These are phyloP conservation scores for Schizonepeta tenuifolia DNA, from an alignment of 257 asterid genomes.

Conservation along the genomic window DNA sequence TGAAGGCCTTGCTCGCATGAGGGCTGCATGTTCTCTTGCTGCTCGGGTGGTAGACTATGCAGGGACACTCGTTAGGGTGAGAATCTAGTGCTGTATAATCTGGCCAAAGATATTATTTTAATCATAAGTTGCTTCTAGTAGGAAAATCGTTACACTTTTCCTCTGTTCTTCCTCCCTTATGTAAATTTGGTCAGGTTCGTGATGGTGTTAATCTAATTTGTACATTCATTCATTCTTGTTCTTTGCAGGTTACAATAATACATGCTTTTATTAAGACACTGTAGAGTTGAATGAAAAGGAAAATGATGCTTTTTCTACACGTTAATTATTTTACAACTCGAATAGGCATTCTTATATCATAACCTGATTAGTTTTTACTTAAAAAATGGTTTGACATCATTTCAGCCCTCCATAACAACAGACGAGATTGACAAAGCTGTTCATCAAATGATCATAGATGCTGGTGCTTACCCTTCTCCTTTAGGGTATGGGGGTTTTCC, in stretches of 20 bases:
- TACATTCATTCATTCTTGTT: background rate
- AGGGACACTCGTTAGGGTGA: slow-evolving; percentile 90
- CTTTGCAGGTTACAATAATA: background rate
- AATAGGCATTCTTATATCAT: background rate
- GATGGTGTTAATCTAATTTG: background rate
- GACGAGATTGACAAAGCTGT: slow-evolving; percentile 94
- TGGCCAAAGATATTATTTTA: slow-evolving; percentile 2
- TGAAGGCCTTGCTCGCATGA: slow-evolving; percentile 77
- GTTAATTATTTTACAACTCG: background rate
- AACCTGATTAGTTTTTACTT: background rate
- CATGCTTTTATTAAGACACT: background rate
- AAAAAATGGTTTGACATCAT: slow-evolving; percentile 5
- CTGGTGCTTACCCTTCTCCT: slow-evolving; percentile 98
- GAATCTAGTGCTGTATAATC: slow-evolving; percentile 30
- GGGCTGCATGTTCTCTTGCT: slow-evolving; percentile 95
- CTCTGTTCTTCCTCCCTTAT: too few relatives aligned
- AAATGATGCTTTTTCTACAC: background rate
- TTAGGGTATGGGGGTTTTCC: slow-evolving; percentile 98
- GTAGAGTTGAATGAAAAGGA: too few relatives aligned
- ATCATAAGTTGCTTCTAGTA: background rate
- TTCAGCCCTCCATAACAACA: slow-evolving; percentile 90
- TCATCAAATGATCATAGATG: slow-evolving; percentile 96
- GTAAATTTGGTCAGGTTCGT: slow-evolving; percentile 9
- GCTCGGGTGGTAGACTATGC: slow-evolving; percentile 85
- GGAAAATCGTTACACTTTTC: background rate